Conservation (phyloP, 306 rosid genomes). For the Quercus robur region DNA sequence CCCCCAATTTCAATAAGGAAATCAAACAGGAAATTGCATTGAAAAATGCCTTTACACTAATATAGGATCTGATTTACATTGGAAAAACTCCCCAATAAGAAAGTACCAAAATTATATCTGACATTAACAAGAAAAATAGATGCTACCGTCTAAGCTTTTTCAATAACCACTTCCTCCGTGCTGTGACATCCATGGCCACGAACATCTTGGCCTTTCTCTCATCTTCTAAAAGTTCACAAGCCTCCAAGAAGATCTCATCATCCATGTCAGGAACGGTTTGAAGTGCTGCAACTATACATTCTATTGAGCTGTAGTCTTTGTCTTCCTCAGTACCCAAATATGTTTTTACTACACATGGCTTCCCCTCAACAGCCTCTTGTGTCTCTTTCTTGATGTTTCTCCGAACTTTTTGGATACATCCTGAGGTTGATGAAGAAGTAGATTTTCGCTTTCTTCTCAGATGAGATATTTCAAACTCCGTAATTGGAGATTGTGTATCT, state of each 20-base stretch:
- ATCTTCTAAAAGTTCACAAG: constrained; percentile 53
- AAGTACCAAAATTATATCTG: no score
- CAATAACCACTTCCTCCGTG: constrained; percentile 49
- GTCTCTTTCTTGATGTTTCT: constrained; percentile 22
- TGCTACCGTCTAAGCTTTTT: constrained; percentile 31
- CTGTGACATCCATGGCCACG: constrained; percentile 49
- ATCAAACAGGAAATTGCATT: no score
- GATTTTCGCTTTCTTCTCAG: constrained; percentile 31
- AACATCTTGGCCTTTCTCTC: constrained; percentile 55
- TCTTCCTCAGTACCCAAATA: constrained; percentile 4
- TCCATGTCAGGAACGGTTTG: constrained; percentile 48
- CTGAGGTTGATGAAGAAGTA: constrained; percentile 16
- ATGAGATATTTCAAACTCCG: constrained; percentile 7
- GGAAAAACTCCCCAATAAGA: no score
- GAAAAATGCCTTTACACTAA: no score
- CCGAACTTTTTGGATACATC: constrained; percentile 17
- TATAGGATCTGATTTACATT: no score
- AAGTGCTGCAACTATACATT: constrained; percentile 56
- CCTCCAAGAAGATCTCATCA: constrained; percentile 56
- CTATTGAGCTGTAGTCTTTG: constrained; percentile 36
- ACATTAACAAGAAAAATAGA: no score
- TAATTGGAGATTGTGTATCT: constrained; percentile 19
- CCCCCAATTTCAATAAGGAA: no score
- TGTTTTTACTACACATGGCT: background rate
- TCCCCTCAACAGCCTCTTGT: background rate